Evolutionary conservation across 2,329 filamentous ascomycete species (phyloP).

Genomic region (Nothopassalora personata): DNA sequence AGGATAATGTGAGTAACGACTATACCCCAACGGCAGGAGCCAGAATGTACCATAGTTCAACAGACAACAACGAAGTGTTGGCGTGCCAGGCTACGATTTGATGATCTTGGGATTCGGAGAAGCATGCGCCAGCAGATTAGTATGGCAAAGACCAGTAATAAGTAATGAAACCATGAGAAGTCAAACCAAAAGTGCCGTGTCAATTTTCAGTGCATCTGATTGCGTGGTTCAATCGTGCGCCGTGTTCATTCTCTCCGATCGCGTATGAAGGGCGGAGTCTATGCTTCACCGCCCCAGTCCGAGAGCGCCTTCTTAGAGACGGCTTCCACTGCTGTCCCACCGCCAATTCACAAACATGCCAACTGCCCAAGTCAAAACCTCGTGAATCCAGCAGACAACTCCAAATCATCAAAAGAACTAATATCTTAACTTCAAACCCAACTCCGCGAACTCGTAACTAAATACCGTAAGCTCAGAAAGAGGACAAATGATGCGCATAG

Average conservation of each 20-base stretch:
- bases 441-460: not conserved
- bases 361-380: not conserved
- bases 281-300: not conserved
- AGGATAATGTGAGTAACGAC: not conserved
- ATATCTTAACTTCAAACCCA: not conserved
- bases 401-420: not conserved
- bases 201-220: not conserved
- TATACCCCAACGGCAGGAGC: not conserved
- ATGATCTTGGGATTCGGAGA: not conserved
- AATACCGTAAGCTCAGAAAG: not conserved
- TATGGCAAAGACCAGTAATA: not conserved
- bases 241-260: too few species aligned
- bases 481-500: too few species aligned
- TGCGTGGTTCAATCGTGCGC: not conserved
- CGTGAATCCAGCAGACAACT: not conserved
- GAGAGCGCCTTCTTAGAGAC: not conserved
- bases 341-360: too few species aligned
- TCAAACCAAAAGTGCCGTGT: not conserved
- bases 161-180: not conserved
- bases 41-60: not conserved
- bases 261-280: too few species aligned
- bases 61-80: not conserved
- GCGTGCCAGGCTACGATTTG: not conserved
- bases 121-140: not conserved
- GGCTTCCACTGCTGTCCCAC: too few species aligned